Base-by-base conservation (phyloP, 139 green algal genomes). In the Chlorella sp. region DNA sequence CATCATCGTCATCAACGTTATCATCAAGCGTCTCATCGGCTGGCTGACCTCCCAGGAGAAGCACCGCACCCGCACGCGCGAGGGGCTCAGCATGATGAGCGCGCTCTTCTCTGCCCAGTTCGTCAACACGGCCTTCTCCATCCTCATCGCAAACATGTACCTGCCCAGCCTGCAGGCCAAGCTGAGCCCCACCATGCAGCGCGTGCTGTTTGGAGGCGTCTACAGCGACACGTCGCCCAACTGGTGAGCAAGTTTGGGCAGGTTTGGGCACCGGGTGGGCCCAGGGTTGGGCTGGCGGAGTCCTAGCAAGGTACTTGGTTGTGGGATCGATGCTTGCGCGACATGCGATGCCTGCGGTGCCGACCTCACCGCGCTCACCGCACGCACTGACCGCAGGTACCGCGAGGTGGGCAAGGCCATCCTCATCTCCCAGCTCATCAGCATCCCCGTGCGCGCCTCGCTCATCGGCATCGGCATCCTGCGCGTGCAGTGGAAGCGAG, bases 91-190 rank as follows among this genome's bases (percentile, higher is more conserved):
- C 24, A 42, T 62, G 33, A 64, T 63, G 24, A 66, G 59, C 2
- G 50, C 71, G 17, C 72, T 80, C 5, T 75, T 80, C 51, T 62
- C 36, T 50, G 70, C 66, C 22, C 74, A 79, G 49, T 76, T 85
- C 72, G 29, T 82, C 23, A 85, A 87, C 78, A 86, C 79, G 10
- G 83, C 83, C 31, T 66, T 88, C 32, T 86, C 74, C 49, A 85
- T 76, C 60, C 68, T 91, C 59, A 73, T 91, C 22, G 81, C 83
- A 31, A 89, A 86, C 73, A 67, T 73, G 23, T 80, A 85, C 72
- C 71, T 89, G 61, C 85, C 85, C 22, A 64, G 59, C 59, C 17
- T 55, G 42, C 24, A 31, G 59, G 22, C 24, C 59, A 10, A 64
- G 23, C 22, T 36, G 62, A 20, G 14, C 4, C 14, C 29, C 14